Conservation (phyloP, 345 rosid species). For the Trapa bicornis region DNA sequence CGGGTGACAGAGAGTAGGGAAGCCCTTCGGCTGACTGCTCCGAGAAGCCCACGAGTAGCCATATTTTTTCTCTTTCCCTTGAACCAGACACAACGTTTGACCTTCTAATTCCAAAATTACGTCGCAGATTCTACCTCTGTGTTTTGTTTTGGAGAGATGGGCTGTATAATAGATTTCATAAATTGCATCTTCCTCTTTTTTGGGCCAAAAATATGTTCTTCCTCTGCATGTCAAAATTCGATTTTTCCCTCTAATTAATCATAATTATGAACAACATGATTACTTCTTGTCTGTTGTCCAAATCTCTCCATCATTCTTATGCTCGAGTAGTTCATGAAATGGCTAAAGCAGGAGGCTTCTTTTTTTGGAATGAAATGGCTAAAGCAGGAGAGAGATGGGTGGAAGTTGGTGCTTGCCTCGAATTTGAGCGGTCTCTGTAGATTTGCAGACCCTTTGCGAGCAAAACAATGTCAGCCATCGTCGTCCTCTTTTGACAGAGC, state of each 20-base stretch:
- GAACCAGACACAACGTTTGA: neutral
- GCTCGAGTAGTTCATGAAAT: neutral
- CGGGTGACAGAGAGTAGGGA: neutral
- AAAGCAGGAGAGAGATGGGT: neutral
- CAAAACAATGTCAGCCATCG: neutral
- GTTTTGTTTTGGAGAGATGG: neutral
- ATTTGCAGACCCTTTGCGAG: neutral
- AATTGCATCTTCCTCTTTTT: no score
- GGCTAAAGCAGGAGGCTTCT: neutral
- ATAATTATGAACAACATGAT: neutral
- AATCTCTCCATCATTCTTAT: neutral
- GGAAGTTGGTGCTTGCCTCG: neutral
- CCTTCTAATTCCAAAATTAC: neutral
- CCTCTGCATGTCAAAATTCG: neutral
- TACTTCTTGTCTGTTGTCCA: neutral
- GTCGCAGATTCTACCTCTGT: neutral
- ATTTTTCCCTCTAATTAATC: no score
- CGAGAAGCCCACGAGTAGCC: slow-evolving; percentile 6
- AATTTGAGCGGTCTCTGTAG: neutral
- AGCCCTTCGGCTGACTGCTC: slow-evolving; percentile 6
- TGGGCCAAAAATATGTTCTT: neutral
- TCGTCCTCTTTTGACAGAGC: neutral
- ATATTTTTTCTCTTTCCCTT: neutral
- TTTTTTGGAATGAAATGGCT: neutral
- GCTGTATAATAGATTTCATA: neutral